These are phyloP conservation scores for Monosporascus sp. DNA, from an alignment of 2,329 filamentous ascomycete genomes.

Conservation along the genomic window DNA sequence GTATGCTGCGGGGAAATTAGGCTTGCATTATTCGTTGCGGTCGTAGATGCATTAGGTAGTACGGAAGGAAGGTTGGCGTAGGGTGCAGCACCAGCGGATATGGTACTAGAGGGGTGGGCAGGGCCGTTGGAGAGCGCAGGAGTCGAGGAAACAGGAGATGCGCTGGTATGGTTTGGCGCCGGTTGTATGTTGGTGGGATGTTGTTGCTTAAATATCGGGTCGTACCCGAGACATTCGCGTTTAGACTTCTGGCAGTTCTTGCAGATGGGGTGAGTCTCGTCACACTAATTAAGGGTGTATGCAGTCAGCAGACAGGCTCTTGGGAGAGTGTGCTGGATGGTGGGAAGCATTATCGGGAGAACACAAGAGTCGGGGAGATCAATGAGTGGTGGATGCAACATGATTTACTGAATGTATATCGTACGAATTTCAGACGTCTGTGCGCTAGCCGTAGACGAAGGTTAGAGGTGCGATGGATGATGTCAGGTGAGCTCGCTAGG, in stretches of 20 bases:
- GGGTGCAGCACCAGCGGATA: slow-evolving; percentile 17
- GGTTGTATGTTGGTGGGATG: slow-evolving; percentile 69
- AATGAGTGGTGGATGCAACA: no score
- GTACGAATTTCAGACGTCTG: no score
- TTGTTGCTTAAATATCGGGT: slow-evolving; percentile 69
- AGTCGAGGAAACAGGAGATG: slow-evolving; percentile 15
- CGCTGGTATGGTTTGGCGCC: slow-evolving; percentile 45
- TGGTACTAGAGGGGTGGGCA: slow-evolving; percentile 14
- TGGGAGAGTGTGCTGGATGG: slow-evolving; percentile 15
- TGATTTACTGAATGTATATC: no score
- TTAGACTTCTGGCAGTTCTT: slow-evolving; percentile 87
- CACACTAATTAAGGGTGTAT: slow-evolving; percentile 59
- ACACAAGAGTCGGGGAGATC: neutral
- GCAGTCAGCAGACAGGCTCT: slow-evolving; percentile 1
- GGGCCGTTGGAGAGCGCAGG: slow-evolving; percentile 17
- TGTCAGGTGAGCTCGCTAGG: no score
- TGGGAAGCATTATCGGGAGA: slow-evolving; percentile 5
- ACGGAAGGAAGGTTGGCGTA: slow-evolving; percentile 22
- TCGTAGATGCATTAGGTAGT: slow-evolving; percentile 18
- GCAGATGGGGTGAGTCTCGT: slow-evolving; percentile 90
- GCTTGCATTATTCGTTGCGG: slow-evolving; percentile 24
- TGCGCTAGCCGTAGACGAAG: no score
- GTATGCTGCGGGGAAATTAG: slow-evolving; percentile 26
- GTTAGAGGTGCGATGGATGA: no score
- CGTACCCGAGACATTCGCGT: slow-evolving; percentile 80